phyloP scores from a whole-genome alignment of 2,329 filamentous ascomycete genomes.

The Chaetomiaceae sp. region DNA sequence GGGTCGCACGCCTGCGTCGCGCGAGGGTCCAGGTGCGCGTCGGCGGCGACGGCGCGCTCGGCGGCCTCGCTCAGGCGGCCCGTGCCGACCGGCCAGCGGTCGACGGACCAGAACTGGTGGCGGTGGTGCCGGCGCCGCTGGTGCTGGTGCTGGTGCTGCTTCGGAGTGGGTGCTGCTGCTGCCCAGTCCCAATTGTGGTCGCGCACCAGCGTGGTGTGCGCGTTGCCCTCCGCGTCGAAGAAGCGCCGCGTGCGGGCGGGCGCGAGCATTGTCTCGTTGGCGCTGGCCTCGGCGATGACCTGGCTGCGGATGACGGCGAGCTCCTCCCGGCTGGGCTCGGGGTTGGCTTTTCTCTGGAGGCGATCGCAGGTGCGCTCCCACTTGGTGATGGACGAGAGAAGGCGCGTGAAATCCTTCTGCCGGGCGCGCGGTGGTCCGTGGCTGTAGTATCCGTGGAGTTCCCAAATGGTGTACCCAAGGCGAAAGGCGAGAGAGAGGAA shows the following conservation, averaged over 20 bases:
- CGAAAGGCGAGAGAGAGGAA: constrained; percentile 26
- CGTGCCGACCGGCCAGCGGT: constrained; percentile 41
- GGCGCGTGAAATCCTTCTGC: neutral
- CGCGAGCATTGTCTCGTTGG: constrained; percentile 38
- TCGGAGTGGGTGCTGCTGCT: neutral
- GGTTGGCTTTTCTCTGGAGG: neutral
- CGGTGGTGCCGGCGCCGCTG: constrained; percentile 5
- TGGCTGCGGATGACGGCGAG: constrained; percentile 31
- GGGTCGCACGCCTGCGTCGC: constrained; percentile 28
- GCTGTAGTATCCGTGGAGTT: constrained; percentile 12
- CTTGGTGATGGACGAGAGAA: constrained; percentile 21
- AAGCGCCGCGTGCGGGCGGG: constrained; percentile 29
- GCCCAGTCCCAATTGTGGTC: constrained; percentile 36
- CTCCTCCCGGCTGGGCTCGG: constrained; percentile 17
- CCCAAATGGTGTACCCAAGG: constrained; percentile 23
- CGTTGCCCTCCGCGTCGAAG: constrained; percentile 22
- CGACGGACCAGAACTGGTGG: constrained; percentile 38
- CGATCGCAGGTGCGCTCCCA: constrained; percentile 17
- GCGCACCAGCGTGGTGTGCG: constrained; percentile 19
- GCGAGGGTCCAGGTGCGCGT: constrained; percentile 27
- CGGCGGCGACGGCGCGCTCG: constrained; percentile 27
- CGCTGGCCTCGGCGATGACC: constrained; percentile 39
- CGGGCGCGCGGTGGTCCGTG: neutral
- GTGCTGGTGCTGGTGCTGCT: neutral
- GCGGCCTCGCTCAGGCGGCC: constrained; percentile 30